These are phyloP conservation scores for Amoeboaphelidium occidentale DNA, from an alignment of 371 early-diverging fungal genomes.

Conservation along the genomic window DNA sequence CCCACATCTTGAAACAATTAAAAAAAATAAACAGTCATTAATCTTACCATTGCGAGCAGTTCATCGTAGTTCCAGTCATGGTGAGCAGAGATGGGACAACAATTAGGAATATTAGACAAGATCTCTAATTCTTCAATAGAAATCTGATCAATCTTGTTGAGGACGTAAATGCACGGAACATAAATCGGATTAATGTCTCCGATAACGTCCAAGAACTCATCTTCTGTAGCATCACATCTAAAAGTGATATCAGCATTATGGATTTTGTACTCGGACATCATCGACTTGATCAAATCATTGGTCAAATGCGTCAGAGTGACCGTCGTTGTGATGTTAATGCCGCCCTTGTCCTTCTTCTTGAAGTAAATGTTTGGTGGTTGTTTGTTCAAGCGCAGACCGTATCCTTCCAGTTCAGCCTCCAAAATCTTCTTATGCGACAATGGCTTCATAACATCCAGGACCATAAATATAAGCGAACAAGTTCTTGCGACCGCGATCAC, in stretches of 20 bases:
- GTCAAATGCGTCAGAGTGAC: constrained; percentile 66
- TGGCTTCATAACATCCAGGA: constrained; percentile 94
- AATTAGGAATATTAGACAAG: constrained; percentile 74
- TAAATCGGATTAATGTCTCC: constrained; percentile 92
- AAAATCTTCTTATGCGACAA: constrained; percentile 61
- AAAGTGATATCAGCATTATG: constrained; percentile 97
- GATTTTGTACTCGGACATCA: constrained; percentile 91
- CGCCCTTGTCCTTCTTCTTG: constrained; percentile 91
- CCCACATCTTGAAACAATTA: constrained; percentile 45
- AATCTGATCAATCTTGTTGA: constrained; percentile 98
- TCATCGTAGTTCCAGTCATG: constrained; percentile 99
- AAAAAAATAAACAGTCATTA: too few species aligned
- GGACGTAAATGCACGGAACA: constrained; percentile 80
- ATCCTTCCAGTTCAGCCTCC: constrained; percentile 92
- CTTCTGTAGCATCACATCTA: constrained; percentile 87
- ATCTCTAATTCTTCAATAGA: constrained; percentile 84
- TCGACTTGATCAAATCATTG: constrained; percentile 69
- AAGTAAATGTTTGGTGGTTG: constrained; percentile 55
- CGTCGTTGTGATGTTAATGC: constrained; percentile 81
- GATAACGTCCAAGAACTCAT: constrained; percentile 97
- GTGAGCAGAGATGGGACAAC: constrained; percentile 89
- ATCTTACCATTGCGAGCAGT: constrained; percentile 44
- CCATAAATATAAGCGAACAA: constrained; percentile 86
- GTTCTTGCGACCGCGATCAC: constrained; percentile 88
- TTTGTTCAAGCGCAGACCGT: constrained; percentile 91